A percentile compares a stretch with the other conserved stretches of the same genome.
phyloP scores from a whole-genome alignment of 371 early-diverging fungal species.

The Mucor velutinosus region DNA sequence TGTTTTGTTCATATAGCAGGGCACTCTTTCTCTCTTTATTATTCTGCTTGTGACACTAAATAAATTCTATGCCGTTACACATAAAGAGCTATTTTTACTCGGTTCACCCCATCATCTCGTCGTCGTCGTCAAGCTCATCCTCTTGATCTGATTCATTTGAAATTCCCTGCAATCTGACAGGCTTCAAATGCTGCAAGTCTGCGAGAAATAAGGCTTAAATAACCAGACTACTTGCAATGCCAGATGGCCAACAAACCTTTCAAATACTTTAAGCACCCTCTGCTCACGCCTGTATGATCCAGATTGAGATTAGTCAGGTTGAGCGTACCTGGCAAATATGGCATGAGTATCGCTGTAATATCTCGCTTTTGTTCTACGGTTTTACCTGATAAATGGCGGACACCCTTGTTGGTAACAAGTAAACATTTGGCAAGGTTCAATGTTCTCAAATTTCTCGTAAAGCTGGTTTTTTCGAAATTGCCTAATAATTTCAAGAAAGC shows the following conservation, averaged over 20 bases:
- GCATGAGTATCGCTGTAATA: not conserved
- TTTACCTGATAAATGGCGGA: conserved; percentile 29
- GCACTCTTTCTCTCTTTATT: not conserved
- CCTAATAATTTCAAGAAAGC: conserved; percentile 11
- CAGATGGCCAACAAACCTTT: conserved; percentile 21
- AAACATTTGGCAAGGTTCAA: conserved; percentile 37
- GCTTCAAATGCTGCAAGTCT: conserved; percentile 34
- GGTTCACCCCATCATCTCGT: not conserved
- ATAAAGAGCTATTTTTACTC: not conserved
- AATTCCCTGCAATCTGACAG: conserved; percentile 39
- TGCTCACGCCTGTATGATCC: conserved; percentile 42
- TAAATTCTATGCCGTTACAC: not conserved
- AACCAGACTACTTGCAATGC: not conserved
- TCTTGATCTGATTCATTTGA: conserved; percentile 29
- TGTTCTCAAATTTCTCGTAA: conserved; percentile 30
- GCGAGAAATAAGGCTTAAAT: not conserved
- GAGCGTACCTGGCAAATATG: conserved; percentile 25
- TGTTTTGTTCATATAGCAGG: not conserved
- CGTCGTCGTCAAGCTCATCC: not conserved
- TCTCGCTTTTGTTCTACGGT: not conserved
- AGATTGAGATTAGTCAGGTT: conserved; percentile 43
- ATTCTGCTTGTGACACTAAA: not conserved
- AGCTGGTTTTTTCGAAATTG: conserved; percentile 29
- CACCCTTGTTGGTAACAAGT: conserved; percentile 32
- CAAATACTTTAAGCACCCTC: conserved; percentile 32